Evolutionary conservation across 73 alveolate genomes (phyloP).

Genomic region (Paramecium pentaurelia): DNA sequence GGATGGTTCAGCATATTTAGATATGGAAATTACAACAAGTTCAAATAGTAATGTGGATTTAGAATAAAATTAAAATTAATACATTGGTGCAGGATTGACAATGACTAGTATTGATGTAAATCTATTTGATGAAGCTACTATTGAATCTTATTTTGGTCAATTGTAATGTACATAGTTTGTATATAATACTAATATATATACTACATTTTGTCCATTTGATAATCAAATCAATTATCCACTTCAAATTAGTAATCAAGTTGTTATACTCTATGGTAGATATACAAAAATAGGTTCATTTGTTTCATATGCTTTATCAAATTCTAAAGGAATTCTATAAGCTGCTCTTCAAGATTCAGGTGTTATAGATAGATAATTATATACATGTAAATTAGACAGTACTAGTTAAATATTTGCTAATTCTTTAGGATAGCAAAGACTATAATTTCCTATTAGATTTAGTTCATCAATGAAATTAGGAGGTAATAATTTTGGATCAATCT

Average conservation of each 20-base stretch:
- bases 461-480: background rate
- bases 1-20: background rate
- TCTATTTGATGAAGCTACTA: background rate
- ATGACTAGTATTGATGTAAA: background rate
- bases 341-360: background rate
- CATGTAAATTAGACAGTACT: background rate
- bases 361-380: background rate
- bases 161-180: background rate
- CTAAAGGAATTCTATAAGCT: background rate
- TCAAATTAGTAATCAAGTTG: background rate
- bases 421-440: background rate
- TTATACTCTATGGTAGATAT: background rate
- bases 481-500: background rate
- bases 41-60: background rate
- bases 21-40: background rate
- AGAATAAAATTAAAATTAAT: background rate
- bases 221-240: background rate
- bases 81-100: conserved; percentile 8
- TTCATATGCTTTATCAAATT: background rate
- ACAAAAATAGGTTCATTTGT: background rate
- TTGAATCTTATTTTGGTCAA: background rate
- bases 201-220: conserved; percentile 16
- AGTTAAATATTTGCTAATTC: background rate
- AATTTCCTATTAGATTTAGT: background rate
- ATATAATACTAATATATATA: background rate